These are phyloP conservation scores for Sistotremastrum niveocremeum DNA, from an alignment of 768 basidiomycete genomes.

Conservation along the genomic window DNA sequence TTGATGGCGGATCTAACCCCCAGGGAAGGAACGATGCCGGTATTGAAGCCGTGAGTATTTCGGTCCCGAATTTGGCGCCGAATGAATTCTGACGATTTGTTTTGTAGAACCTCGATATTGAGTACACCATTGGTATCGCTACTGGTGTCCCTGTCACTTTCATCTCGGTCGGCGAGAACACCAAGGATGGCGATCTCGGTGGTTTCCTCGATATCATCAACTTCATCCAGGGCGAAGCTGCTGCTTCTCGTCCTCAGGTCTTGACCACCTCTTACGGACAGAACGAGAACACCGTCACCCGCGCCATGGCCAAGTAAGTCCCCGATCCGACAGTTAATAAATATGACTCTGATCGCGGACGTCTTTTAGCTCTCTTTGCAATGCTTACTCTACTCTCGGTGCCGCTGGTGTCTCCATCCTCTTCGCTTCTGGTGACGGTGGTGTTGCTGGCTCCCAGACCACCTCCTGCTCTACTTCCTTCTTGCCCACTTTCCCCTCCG, in stretches of 20 bases:
- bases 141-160: constrained; percentile 21
- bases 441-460: constrained; percentile 7
- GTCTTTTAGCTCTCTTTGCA: constrained; percentile 17
- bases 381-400: constrained; percentile 22
- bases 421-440: constrained; percentile 14
- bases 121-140: constrained; percentile 26
- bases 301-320: constrained; percentile 14
- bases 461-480: constrained; percentile 8
- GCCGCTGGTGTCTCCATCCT: constrained; percentile 18
- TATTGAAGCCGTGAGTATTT: constrained; percentile 20
- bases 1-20: constrained; percentile 24
- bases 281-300: constrained; percentile 15
- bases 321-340: background rate
- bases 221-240: constrained; percentile 9
- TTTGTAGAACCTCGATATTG: constrained; percentile 17
- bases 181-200: constrained; percentile 13
- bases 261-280: constrained; percentile 22
- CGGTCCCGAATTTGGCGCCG: too few relatives aligned
- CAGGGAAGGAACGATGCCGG: constrained; percentile 19
- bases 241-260: constrained; percentile 17
- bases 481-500: constrained; percentile 13
- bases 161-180: constrained; percentile 19
- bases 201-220: constrained; percentile 17
- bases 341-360: background rate
- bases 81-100: too few relatives aligned